A percentile compares a stretch with the other conserved stretches of the same genome.
phyloP scores from a whole-genome alignment of 1,139 yeast genomes.

The Yamadazyma spencermartinsiae region DNA sequence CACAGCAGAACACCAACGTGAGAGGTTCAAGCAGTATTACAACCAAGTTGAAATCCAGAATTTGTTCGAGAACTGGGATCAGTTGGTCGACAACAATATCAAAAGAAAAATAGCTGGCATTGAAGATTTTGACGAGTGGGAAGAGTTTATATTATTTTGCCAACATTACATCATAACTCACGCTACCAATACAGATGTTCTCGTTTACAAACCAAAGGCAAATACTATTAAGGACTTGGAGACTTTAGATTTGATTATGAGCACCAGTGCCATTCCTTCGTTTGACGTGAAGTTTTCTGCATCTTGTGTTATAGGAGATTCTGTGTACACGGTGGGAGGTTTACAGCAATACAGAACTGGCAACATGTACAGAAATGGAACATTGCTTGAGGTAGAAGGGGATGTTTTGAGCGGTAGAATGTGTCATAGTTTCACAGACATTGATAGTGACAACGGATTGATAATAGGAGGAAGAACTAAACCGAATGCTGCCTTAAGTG shows the following conservation, averaged over 20 bases:
- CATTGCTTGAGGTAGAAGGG: conserved; percentile 4
- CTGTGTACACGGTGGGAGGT: conserved; percentile 55
- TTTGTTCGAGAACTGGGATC: conserved; percentile 59
- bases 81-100: conserved; percentile 37
- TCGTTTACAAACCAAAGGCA: conserved; percentile 10
- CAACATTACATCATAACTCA: conserved; percentile 75
- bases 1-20: conserved; percentile 45
- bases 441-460: conserved; percentile 29
- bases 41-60: conserved; percentile 52
- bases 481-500: conserved; percentile 49
- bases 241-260: neutral
- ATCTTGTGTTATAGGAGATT: conserved; percentile 24
- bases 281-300: conserved; percentile 52
- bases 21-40: conserved; percentile 51
- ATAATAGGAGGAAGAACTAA: conserved; percentile 71
- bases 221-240: conserved; percentile 6
- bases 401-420: conserved; percentile 47
- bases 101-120: conserved; percentile 43
- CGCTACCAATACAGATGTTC: conserved; percentile 46
- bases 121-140: conserved; percentile 83
- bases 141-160: conserved; percentile 74
- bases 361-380: conserved; percentile 16
- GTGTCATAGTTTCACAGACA: conserved; percentile 54
- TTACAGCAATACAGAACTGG: conserved; percentile 44
- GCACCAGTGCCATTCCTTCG: conserved; percentile 3